These are phyloP conservation scores for Lentinula sp. DNA, from an alignment of 768 basidiomycete species.

Conservation along the genomic window DNA sequence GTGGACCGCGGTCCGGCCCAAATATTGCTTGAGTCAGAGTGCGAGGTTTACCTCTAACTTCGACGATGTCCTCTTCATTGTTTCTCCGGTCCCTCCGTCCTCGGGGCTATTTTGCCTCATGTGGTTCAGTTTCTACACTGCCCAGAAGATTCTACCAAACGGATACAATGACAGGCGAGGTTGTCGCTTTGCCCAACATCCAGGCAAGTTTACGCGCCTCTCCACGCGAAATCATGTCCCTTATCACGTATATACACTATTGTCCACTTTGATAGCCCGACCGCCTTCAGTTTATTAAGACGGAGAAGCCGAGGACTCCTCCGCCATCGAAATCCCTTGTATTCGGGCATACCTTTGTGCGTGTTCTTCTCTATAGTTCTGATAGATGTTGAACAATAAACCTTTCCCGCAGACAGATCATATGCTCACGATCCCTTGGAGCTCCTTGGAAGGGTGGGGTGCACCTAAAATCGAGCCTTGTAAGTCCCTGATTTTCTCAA, in stretches of 20 bases:
- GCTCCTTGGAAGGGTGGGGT: constrained; percentile 70
- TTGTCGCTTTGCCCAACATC: constrained; percentile 40
- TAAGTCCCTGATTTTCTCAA: constrained; percentile 27
- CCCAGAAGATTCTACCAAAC: neutral
- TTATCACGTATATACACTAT: neutral
- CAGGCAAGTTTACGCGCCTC: constrained; percentile 30
- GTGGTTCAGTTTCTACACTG: neutral
- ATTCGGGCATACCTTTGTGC: constrained; percentile 83
- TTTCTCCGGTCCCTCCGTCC: neutral
- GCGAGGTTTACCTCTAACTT: too few relatives aligned
- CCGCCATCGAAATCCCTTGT: constrained; percentile 65
- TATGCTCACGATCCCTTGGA: constrained; percentile 82
- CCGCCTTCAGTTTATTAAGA: constrained; percentile 42
- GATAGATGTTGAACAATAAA: neutral
- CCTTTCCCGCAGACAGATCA: constrained; percentile 60
- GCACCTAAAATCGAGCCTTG: constrained; percentile 79
- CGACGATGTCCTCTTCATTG: neutral
- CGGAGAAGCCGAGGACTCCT: constrained; percentile 46
- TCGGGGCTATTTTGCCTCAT: neutral
- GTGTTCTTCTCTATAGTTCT: constrained; percentile 17
- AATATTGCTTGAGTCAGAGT: too few relatives aligned
- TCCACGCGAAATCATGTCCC: neutral
- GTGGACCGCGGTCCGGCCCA: neutral
- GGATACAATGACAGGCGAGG: constrained; percentile 49
- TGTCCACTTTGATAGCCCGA: constrained; percentile 34